Base-by-base conservation (phyloP, 441 rosid genomes). In the Geranium incanum region DNA sequence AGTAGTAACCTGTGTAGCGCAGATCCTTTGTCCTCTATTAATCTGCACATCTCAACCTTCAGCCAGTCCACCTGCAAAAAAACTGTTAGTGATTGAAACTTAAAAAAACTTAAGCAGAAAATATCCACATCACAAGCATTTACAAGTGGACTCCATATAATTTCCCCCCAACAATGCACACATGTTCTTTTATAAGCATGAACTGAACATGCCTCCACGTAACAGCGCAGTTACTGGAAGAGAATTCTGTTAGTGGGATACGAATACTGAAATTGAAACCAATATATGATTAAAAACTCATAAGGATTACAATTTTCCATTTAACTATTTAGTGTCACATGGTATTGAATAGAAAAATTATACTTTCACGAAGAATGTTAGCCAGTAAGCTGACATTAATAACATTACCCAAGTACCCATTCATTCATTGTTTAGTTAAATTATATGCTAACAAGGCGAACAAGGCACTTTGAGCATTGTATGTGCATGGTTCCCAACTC, bases 21-120 rank as follows among this genome's bases (percentile, higher is more conserved):
- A 68, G 86, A 85, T 85, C 90, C 82, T 79, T 84, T 87, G 78
- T 89, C 89, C 83, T 86, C 90, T 76, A 89, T 78, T 45, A 87
- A 48, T 73, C 84, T 85, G 76, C 88, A 89, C 72, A 87, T 80
- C 80, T 86, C 89, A 73, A 86, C 89, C 84, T 87, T 89, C 82
- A 87, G 66, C 92, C 89, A 81, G 65, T 77, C 82, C 60, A 82
- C 90, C 95, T 89, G 85, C 84, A 78, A 75, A 80, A 41, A 71
- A 84, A 78, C 86, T 83, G 81, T 84, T 74, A 80, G 75, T 74
- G 71, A 76, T 80, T 86, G 87, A 87, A 85, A 81, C 81, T 82
- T 83, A 69, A 84, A 82, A 78, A 93, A 21, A 21, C 21, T 21
- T 21, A 21, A 21, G 21, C 3, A 63, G 28, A 37, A 64, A 55